Base-by-base conservation (phyloP, 1,284 basidiomycete genomes). In the Malassezia psittaci region DNA sequence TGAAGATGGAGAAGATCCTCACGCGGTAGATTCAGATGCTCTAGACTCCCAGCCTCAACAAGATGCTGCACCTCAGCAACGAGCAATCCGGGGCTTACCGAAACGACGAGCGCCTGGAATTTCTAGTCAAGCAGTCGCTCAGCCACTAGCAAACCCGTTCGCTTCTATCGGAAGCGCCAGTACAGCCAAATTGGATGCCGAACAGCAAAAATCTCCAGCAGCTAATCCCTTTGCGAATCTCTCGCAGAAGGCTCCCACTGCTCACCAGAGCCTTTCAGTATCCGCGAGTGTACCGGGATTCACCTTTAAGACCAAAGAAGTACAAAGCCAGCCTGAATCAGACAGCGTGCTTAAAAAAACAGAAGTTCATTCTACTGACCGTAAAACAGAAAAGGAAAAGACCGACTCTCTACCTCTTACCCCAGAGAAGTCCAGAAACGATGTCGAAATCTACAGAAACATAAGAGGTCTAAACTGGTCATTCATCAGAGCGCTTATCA, bases 391-490 rank as follows among this genome's bases (percentile, higher is more conserved):
- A 29, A 29, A 7, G 4, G 24, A 29, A 29, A 29, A 29, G 7
- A 29, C 24, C 24, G 24, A 29, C 24, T 29, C 24, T 29, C 24
- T 3, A 7, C 24, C 24, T 29, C 24, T 29, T 29, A 4, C 19
- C 18, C 8, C 19, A 34, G 10, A 15, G 4, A 10, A 39, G 9
- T 12, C 12, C n/a, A 18, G n/a, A 7, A 43, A 21, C 5, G 41
- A 43, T 21, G 2, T 21, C 10, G 55, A 52, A 13, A 52, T 39
- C n/a, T 57, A 40, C 37, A 49, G n/a, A 34, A 29, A 24, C 1
- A 5, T 57, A 37, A 50, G 55, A 21, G 55, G 55, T 4, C 44
- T 59, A 5, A 59, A 54, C 36, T 54, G 52, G 54, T 59, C 57
- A 21, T 18, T 54, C 13, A 32, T 18, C n/a, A 41, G 40, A 16